These are phyloP conservation scores for Bipolaris gigantea DNA, from an alignment of 2,329 filamentous ascomycete genomes.

Conservation along the genomic window DNA sequence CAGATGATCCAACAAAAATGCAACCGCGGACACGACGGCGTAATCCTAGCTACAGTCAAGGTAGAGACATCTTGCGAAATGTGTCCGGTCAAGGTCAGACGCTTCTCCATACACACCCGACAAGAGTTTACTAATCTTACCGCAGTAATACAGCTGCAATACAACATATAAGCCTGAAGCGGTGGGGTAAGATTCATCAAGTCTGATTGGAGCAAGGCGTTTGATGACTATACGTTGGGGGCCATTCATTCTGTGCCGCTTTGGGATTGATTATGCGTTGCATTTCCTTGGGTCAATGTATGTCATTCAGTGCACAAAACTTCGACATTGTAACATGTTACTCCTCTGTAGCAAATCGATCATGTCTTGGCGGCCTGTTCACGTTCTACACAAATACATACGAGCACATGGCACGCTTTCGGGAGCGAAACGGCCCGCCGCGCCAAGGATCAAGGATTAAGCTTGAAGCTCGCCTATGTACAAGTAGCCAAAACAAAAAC, in stretches of 20 bases:
- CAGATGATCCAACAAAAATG: slow-evolving; percentile 41
- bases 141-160: background rate
- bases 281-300: background rate
- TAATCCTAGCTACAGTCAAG: slow-evolving; percentile 36
- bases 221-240: background rate
- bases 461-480: slow-evolving; percentile 3
- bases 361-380: background rate
- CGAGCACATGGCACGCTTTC: background rate
- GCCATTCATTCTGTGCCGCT: background rate
- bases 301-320: too few species aligned
- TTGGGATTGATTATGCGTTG: background rate
- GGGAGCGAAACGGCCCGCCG: slow-evolving; percentile 15
- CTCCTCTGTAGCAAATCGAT: background rate
- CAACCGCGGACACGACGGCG: slow-evolving; percentile 33
- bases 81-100: slow-evolving; percentile 29
- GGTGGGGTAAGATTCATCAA: background rate
- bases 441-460: slow-evolving; percentile 13
- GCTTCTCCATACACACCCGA: background rate
- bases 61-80: slow-evolving; percentile 31
- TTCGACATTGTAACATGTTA: background rate
- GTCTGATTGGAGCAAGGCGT: background rate
- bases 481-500: background rate
- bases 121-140: background rate
- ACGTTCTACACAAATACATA: background rate
- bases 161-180: too few species aligned